Evolutionary conservation across 345 rosid genomes (phyloP), one percentile per base, ranked within the genome.

Genomic region (Salix suchowensis): DNA sequence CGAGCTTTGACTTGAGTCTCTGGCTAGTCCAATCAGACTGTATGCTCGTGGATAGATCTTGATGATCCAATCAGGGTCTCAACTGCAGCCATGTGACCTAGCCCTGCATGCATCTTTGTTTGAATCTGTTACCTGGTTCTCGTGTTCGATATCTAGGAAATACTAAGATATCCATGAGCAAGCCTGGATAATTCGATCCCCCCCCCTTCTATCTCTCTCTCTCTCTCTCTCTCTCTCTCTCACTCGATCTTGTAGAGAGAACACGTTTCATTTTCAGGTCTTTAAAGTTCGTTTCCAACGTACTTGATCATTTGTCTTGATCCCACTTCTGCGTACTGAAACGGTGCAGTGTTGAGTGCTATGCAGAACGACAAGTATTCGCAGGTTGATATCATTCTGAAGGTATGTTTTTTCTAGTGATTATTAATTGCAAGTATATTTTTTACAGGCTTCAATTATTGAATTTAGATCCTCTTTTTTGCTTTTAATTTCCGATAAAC

Each of bases 61-160:
- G 48, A 81, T 48, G 70, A 34, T 18, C 48, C 19, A 44, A 32
- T 30, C 24, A 2, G 42, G 42, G 39, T 39, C 68, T 32, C 62
- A 55, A 14, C 73, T 64, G 66, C 72, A 44, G 39, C 76, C 81
- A 71, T 61, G 68, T 78, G 66, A 42, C 74, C 71, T 76, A 48
- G 62, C 71, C 52, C 52, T 67, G 40, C 72, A 46, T 71, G 77
- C 69, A 74, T 61, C 37, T 15, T 79, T 78, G 44, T 82, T 65
- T 67, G 26, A 75, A 67, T 72, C 65, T 68, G 74, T 52, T 71
- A 42, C 62, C 48, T 21, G 32, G 13, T 42, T 68, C 52, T 11
- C 30, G 28, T 40, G 2, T 32, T 52, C 24, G 21, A 4, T 30
- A 30, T 19, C 30, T 24, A 37, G 13, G 6, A 71, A 71, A 36